Evolutionary conservation across 352 stramenopile species (phyloP), one percentile per base, ranked within the genome.

Genomic region (Saprolegnia parasitica): DNA sequence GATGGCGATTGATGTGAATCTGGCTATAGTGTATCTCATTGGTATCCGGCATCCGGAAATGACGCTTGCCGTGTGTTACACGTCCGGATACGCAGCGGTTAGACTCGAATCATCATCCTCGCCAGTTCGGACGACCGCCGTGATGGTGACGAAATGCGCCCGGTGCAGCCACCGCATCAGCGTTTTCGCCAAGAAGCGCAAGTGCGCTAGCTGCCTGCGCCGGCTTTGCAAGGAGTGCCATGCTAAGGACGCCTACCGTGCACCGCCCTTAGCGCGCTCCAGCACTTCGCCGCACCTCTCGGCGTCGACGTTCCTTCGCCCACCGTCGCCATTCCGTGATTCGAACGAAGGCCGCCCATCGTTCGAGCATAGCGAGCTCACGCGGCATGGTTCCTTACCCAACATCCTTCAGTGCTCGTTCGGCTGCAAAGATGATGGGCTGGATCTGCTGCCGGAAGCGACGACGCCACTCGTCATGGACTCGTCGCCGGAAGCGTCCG

Each of bases 181-280:
- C 54, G 55, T 70, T 46, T 70, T 70, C 47, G 45, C 63, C 37
- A 70, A 70, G 63, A 58, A 57, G 47, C 63, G 63, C 18, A 70
- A 61, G 23, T 70, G 63, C 47, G 10, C 63, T 10, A 21, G 26
- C n/a, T 70, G 63, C 54, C 29, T 20, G 2, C 63, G 63, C 15
- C 46, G 63, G 21, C 16, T 70, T 20, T 70, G 63, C 54, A 70
- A 70, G 54, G 46, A 61, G 35, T 70, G 63, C 47, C n/a, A 21
- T 18, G 42, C 23, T 4, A 61, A 58, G 20, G 47, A 61, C 6
- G n/a, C 24, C 18, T 16, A 60, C 23, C n/a, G 23, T 6, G 32
- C 5, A n/a, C 29, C 47, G 20, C 8, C 42, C 26, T 40, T 52
- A 29, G n/a, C 26, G 6, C 46, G 21, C 40, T 15, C 20, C 20